Evolutionary conservation across 2,329 filamentous ascomycete genomes (phyloP), one percentile per base, ranked within the genome.

Genomic region (Fonsecaea pedrosoi): DNA sequence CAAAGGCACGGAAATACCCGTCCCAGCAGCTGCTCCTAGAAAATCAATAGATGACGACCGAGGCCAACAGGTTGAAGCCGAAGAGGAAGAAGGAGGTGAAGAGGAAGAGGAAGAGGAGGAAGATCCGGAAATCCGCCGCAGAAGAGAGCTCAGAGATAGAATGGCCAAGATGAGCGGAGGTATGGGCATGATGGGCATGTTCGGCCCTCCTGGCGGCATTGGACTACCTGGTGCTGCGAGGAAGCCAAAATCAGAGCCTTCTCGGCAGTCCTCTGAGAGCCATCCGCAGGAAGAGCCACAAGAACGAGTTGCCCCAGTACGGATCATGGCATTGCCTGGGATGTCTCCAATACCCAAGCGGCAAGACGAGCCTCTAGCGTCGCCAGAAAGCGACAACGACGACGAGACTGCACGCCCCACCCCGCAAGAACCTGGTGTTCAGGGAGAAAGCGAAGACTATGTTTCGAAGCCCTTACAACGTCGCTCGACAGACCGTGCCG

Each of bases 141-240:
- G 90, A 76, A 89, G 97, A 79, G 94, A 97, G 77, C 84, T 99
- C 37, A 88, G 95, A 67, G 93, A 95, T 69, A 89, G 95, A 73
- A 99, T 99, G 92, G 95, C 95, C 54, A 97, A 97, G 81, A 95
- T 99, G 90, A 96, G 94, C 72, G 94, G 94, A 63, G 94, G 94
- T 25, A 97, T 97, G 92, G 92, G 92, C 55, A 96, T 98, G 90
- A 89, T 92, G 76, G 92, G 92, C 73, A 95, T 98, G 89, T 96
- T 96, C 77, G 92, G 92, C 18, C 86, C 86, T 21, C 87, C 89
- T 40, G 86, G 85, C 42, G 88, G 87, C 67, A 86, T 92, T 77
- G 86, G 89, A 15, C 82, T 85, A 66, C 80, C 79, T 76, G 68
- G 74, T 71, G 71, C 75, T 61, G 62, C 81, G 58, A 82, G 82